phyloP scores from a whole-genome alignment of 2,329 filamentous ascomycete species.

The Aspergillus unguis region DNA sequence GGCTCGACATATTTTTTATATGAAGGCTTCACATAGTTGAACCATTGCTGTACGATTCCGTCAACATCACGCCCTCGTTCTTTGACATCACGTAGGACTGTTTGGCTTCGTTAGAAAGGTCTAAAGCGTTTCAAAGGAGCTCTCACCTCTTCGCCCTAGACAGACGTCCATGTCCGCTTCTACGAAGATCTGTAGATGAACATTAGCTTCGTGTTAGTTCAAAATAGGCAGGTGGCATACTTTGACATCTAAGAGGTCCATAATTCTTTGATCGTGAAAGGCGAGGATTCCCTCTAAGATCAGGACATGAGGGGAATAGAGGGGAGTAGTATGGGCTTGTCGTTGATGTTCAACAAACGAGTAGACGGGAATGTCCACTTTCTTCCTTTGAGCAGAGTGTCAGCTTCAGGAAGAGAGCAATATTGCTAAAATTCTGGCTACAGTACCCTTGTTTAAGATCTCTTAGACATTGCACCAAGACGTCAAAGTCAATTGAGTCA shows the following conservation, averaged over 20 bases:
- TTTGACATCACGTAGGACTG: conserved; percentile 80
- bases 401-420: conserved; percentile 11
- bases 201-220: not conserved
- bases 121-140: not conserved
- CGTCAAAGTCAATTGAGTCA: conserved; percentile 90
- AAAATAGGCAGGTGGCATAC: conserved; percentile 44
- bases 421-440: not conserved
- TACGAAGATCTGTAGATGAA: conserved; percentile 69
- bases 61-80: conserved; percentile 89
- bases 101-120: conserved; percentile 20
- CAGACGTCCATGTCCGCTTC: conserved; percentile 95
- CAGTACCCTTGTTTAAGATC: conserved; percentile 87
- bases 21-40: conserved; percentile 91
- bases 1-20: conserved; percentile 92
- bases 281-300: conserved; percentile 96
- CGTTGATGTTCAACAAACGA: conserved; percentile 91
- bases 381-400: conserved; percentile 29
- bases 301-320: conserved; percentile 94
- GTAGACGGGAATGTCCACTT: conserved; percentile 86
- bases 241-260: conserved; percentile 87
- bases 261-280: conserved; percentile 78
- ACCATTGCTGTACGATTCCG: conserved; percentile 98
- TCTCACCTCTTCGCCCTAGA: conserved; percentile 76
- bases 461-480: conserved; percentile 71
- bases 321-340: conserved; percentile 72